A percentile compares a stretch with the other conserved stretches of the same genome.
Evolutionary conservation across 352 stramenopile genomes (phyloP).

Genomic region (Globisporangium barbulae): DNA sequence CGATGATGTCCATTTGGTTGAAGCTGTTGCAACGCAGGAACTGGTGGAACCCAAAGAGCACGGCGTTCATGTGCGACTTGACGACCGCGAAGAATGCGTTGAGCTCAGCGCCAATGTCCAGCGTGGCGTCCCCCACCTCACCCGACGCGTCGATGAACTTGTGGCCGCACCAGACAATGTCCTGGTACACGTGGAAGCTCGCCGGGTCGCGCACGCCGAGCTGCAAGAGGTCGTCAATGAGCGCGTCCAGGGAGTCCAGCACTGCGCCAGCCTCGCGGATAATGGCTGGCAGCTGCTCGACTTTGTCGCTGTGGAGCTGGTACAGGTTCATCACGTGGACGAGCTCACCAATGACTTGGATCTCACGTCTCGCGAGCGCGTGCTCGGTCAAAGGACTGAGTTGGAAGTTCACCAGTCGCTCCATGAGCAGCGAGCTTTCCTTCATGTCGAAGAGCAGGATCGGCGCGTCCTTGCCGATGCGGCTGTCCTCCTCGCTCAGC

Average conservation of each 20-base stretch:
- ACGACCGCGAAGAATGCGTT: constrained; percentile 44
- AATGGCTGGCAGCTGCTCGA: not conserved
- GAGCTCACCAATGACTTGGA: constrained; percentile 54
- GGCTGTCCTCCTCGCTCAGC: constrained; percentile 51
- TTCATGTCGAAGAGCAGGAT: constrained; percentile 84
- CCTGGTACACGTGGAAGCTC: constrained; percentile 75
- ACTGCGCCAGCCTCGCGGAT: constrained; percentile 27
- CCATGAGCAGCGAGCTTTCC: constrained; percentile 57
- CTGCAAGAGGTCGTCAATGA: constrained; percentile 51
- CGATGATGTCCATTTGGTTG: constrained; percentile 70
- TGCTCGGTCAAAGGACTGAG: constrained; percentile 76
- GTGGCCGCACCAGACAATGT: constrained; percentile 85
- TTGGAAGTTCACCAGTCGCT: constrained; percentile 74
- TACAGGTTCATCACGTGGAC: constrained; percentile 59
- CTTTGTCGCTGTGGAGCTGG: constrained; percentile 14
- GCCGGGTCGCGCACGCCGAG: constrained; percentile 57
- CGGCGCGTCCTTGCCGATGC: constrained; percentile 67
- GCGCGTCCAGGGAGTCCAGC: constrained; percentile 39
- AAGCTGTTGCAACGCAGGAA: constrained; percentile 81
- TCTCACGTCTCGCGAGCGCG: constrained; percentile 55
- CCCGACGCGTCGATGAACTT: constrained; percentile 29
- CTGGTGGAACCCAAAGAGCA: constrained; percentile 73
- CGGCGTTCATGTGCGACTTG: constrained; percentile 59
- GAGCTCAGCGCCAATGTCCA: constrained; percentile 31
- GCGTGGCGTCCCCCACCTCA: constrained; percentile 10